Base-by-base conservation (phyloP, 1,139 yeast species). In the Sugiyamaella neomexicana region DNA sequence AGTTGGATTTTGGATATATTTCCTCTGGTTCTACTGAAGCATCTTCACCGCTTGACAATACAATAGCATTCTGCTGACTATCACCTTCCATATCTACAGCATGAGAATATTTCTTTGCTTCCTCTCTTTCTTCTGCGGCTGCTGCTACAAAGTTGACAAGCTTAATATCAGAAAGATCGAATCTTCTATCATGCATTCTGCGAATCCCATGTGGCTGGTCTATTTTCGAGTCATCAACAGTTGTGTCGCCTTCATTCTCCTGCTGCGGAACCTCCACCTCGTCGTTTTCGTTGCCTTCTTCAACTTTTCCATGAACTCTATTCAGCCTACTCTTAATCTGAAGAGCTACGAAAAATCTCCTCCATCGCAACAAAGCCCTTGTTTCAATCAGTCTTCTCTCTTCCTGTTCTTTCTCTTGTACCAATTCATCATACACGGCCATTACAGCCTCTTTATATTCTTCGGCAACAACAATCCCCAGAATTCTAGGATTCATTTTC, bases 401-500 rank as follows among this genome's bases (percentile, higher is more conserved):
- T 32, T 75, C 75, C 44, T 81, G 82, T 12, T 69, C 70, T 45
- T 75, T 78, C 54, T 83, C 87, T 52, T 83, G 85, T 45, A 72
- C 65, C 45, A 89, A 65, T 31, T 80, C 80, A 6, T 80, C 80
- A 45, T 84, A 75, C 0, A 85, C 83, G 0, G 77, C 73, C 27
- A 73, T 65, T 37, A 90, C 76, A 0, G 96, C 96, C 41, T 87
- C 95, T 58, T 75, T 74, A 60, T 73, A 81, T 62, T 85, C 85
- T 32, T 66, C 65, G 2, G 86, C 85, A 8, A 91, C 82, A 1
- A 93, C 86, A 27, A 90, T 79, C 1, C 99, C 99, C 2, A 85
- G 83, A 52, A 84, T 80, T 55, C 76, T 75, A 0, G 96, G 95
- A 17, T 82, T 82, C 0, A 86, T 84, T 2, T 72, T 72, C 46